Evolutionary conservation across 1,139 yeast genomes (phyloP), one percentile per base, ranked within the genome.

Genomic region (Maudiozyma humilis): DNA sequence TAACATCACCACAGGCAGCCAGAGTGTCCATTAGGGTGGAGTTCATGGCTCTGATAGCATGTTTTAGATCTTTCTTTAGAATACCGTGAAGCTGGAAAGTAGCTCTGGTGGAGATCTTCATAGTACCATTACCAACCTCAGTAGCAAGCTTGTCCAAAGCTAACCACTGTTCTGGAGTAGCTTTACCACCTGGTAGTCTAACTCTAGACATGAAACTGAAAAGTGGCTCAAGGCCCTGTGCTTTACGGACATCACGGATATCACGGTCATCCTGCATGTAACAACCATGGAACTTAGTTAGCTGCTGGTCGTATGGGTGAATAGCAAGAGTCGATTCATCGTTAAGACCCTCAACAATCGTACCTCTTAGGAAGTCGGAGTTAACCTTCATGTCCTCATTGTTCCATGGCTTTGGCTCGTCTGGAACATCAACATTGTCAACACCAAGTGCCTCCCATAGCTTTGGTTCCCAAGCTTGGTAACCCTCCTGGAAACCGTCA

Each of bases 181-280:
- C 84, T 49, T 75, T 76, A 62, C 97, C 95, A 59, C 96, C 96
- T 34, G 97, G 96, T 55, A 91, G 73, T 68, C 98, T 82, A 44
- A 86, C 88, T 69, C 98, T 84, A 17, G 88, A 93, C 98, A 91
- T 91, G 65, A 91, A 91, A 17, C 94, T 76, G 64, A 86, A 91
- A 41, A 95, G 95, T 19, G 98, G 97, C 67, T 91, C 98, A 52
- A 85, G 66, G 39, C 97, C 97, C 63, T 85, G 85, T 40, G 86
- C 76, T 68, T 88, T 89, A 62, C 97, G 81, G 54, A 85, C 84
- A 47, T 89, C 97, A 65, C 97, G 79, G 47, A 91, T 72, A 67
- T 91, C 98, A 69, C 98, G 86, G 64, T 91, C 97, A 66, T 91
- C 97, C 71, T 91, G 98, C 95, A 89, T 88, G 66, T 91, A 91